Base-by-base conservation (phyloP, 768 basidiomycete genomes). In the Pholiota conissans region DNA sequence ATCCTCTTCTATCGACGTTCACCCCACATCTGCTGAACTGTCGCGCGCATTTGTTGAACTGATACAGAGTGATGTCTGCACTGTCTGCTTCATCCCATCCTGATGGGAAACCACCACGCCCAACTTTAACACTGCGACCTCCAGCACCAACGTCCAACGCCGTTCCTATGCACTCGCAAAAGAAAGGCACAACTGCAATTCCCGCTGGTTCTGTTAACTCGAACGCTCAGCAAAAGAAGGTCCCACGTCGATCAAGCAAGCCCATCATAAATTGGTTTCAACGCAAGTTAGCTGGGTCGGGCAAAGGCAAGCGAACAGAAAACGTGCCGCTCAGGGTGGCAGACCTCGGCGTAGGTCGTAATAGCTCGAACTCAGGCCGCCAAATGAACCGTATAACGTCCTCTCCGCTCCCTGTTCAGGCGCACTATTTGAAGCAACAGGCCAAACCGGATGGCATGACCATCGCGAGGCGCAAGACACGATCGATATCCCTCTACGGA, bases 211-310 rank as follows among this genome's bases (percentile, higher is more conserved):
- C 67, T 32, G 37, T 63, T 22, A 61, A 57, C 26, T 78, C 79
- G 58, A 60, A 73, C 3, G 63, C 68, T 30, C 80, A 81, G 60
- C 72, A 76, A 56, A 89, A 90, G 76, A 90, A 88, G 69, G 68
- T 83, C 6, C 73, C 86, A 54, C 82, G 84, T 48, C 84, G 87
- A 35, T 84, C 88, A 16, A 89, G 91, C 70, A 90, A 91, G 68
- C 92, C 92, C 8, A 88, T 94, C 64, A 86, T 94, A 65, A 89
- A 91, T 64, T 94, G 92, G 92, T 86, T 94, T 59, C 91, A 93
- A 66, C 85, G 90, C 61, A 94, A 94, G 71, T 78, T 94, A 13
- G 87, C 85, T 32, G 90, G 90, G 24, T 81, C 86, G 20, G 84
- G 78, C 34, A 84, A 81, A 59, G 65, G 76, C 20, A 85, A 87